These are phyloP conservation scores for Salix exigua DNA, from an alignment of 345 rosid species.

Conservation along the genomic window DNA sequence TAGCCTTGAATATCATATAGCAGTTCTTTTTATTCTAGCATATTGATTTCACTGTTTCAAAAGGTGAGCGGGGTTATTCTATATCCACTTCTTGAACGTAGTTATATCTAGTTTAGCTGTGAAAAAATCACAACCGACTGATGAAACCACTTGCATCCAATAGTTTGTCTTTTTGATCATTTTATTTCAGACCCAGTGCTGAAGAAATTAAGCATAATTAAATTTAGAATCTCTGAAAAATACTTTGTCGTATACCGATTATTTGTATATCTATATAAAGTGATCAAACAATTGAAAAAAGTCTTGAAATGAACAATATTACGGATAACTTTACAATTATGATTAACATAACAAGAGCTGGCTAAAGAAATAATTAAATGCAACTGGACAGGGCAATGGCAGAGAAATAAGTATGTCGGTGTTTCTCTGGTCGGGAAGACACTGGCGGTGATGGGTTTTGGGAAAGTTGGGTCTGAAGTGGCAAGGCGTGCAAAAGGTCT, in stretches of 20 bases:
- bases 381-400: slow-evolving; percentile 63
- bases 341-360: background rate
- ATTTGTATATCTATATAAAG: too few relatives aligned
- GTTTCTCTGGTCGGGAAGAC: slow-evolving; percentile 81
- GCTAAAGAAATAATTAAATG: background rate
- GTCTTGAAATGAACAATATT: too few relatives aligned
- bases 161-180: background rate
- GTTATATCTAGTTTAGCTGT: too few relatives aligned
- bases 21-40: too few relatives aligned
- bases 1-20: too few relatives aligned
- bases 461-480: slow-evolving; percentile 85
- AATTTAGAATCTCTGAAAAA: background rate
- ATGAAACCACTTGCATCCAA: too few relatives aligned
- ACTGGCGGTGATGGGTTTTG: slow-evolving; percentile 79
- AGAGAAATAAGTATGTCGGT: slow-evolving; percentile 73
- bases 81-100: too few relatives aligned
- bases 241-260: background rate
- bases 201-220: background rate
- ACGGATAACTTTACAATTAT: background rate
- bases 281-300: too few relatives aligned
- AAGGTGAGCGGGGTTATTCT: too few relatives aligned
- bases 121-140: too few relatives aligned
- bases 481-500: slow-evolving; percentile 82
- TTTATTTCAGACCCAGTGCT: background rate
- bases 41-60: too few relatives aligned